Conservation (phyloP, 371 early-diverging fungal genomes). For the Circinella minor region DNA sequence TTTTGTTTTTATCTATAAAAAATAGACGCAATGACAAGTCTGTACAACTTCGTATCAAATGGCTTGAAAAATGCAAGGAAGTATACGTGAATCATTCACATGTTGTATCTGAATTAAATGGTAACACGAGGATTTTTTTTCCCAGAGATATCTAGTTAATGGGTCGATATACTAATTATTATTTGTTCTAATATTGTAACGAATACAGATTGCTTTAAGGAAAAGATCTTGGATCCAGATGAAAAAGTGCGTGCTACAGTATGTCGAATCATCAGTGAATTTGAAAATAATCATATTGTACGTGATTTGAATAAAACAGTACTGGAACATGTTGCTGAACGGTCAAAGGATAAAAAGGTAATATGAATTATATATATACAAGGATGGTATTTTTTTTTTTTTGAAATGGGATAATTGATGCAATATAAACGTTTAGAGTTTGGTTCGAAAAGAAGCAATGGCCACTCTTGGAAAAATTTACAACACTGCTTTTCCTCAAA, state of each 20-base stretch:
- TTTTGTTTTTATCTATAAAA: not conserved
- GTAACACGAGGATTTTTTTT: not conserved
- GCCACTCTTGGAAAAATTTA: slow-evolving; percentile 72
- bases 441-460: slow-evolving; percentile 78
- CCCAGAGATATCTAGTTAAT: too few species aligned
- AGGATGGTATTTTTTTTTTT: not conserved
- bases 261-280: slow-evolving; percentile 68
- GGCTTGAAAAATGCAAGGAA: slow-evolving; percentile 72
- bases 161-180: not conserved
- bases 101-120: slow-evolving; percentile 8
- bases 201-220: slow-evolving; percentile 56
- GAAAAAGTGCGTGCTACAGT: slow-evolving; percentile 88
- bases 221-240: slow-evolving; percentile 88
- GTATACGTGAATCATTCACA: slow-evolving; percentile 33
- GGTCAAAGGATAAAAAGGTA: slow-evolving; percentile 91
- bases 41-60: slow-evolving; percentile 68
- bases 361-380: not conserved
- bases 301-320: slow-evolving; percentile 62
- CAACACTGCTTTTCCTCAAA: slow-evolving; percentile 68
- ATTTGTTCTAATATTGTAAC: not conserved
- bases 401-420: slow-evolving; percentile 1
- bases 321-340: slow-evolving; percentile 67
- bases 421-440: slow-evolving; percentile 30
- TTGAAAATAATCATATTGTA: slow-evolving; percentile 62
- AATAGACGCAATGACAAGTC: slow-evolving; percentile 78